Base-by-base conservation (phyloP, 169 alveolate species). In the Amoebophrya sp. region DNA sequence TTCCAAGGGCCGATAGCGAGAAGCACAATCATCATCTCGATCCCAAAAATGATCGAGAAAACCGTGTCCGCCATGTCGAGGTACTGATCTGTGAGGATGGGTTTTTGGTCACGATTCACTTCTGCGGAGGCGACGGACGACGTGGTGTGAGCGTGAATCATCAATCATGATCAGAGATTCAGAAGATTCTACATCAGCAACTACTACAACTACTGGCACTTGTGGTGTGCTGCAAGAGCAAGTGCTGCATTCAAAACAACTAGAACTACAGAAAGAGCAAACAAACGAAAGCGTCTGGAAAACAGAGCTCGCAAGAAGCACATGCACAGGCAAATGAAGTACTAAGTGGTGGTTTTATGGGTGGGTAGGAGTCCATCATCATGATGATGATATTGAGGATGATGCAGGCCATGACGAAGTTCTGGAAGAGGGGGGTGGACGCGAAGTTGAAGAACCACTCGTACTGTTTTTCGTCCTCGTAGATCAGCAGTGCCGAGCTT, bases 321-420 rank as follows among this genome's bases (percentile, higher is more conserved):
- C n/a, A n/a, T n/a, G n/a, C n/a, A n/a, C n/a, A n/a, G n/a, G n/a
- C n/a, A n/a, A 58, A 16, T 58, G 29, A 13, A 45, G 78, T 58
- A 58, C 78, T 58, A 4, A 58, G 78, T 58, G 78, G 78, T n/a
- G 78, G 78, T 58, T 58, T 58, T 58, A 58, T 58, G 10, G 78
- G 90, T 10, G 90, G 90, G 40, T 88, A 88, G 90, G 70, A 40
- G 70, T 88, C 90, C 34, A 88, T 41, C 90, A 88, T 88, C 90
- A 88, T 88, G 42, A 88, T 58, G 34, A 88, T 41, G 42, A 88
- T 58, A n/a, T 88, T 88, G 39, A 58, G 42, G 34, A 58, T 88
- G 90, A 88, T 88, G 40, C 45, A 88, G 69, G 39, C 45, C 90
- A 88, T 88, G 40, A 88, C 34, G 23, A 88, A 26, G 41, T 88